Base-by-base conservation (phyloP, 768 basidiomycete genomes). In the Xerocomellus intermedius region DNA sequence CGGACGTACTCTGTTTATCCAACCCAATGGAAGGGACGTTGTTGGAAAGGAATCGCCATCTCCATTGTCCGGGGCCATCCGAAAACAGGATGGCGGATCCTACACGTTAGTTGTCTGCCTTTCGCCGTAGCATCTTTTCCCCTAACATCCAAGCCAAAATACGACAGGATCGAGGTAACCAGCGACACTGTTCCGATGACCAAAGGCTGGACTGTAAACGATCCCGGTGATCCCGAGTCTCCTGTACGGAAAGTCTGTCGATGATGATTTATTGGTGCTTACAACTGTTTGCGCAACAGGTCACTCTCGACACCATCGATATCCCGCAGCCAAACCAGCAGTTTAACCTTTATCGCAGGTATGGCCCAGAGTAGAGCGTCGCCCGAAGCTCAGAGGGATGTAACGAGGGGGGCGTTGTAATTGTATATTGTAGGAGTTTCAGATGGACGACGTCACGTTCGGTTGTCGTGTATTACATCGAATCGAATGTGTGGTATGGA, bases 251-350 rank as follows among this genome's bases (percentile, higher is more conserved):
- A 14, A 43, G 7, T 43, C 8, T 43, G 9, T 28, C 8, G 26
- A 43, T 10, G 14, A 17, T 4, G 7, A n/a, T n/a, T 10, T 33
- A 56, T 62, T 0, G 59, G 66, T 45, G 38, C 12, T 39, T 8
- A 39, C 10, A 21, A 21, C 9, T 6, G 4, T 21, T 39, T 21
- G 10, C 10, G 38, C 19, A 4, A 38, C n/a, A 38, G 37, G n/a
- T 38, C 9, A 10, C n/a, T 38, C 1, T 38, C 37, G 4, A 38
- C 38, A 5, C 21, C n/a, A 12, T 12, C 5, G 19, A 21, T 5
- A 5, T 2, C 21, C 38, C 19, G 9, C 10, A 1, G 38, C 38
- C 12, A 6, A 12, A 1, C 38, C 38, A 39, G 38, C 19, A 4
- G 10, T 39, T 19, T 19, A 19, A 6, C 19, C 13, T 39, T 12